These are phyloP conservation scores for Boletus vinaceobasis DNA, from an alignment of 768 basidiomycete genomes.

Conservation along the genomic window DNA sequence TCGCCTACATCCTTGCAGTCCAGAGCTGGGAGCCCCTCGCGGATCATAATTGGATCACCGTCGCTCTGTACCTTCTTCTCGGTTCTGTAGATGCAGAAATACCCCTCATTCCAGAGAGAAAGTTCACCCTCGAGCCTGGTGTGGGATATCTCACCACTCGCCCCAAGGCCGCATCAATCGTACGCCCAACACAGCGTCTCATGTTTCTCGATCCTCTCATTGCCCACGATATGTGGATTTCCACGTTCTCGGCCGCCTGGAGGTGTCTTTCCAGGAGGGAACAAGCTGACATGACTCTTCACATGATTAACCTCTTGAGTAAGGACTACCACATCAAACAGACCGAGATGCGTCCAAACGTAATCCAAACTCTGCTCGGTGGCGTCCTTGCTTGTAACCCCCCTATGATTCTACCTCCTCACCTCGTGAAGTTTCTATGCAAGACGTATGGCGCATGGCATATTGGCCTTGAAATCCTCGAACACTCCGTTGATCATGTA, in stretches of 20 bases:
- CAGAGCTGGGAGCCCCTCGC: constrained; percentile 94
- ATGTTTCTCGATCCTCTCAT: constrained; percentile 73
- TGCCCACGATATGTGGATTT: constrained; percentile 83
- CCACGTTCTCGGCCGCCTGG: constrained; percentile 86
- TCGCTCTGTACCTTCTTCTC: constrained; percentile 85
- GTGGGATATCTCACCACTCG: constrained; percentile 39
- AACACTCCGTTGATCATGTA: constrained; percentile 70
- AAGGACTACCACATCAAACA: constrained; percentile 93
- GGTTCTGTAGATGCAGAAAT: constrained; percentile 57
- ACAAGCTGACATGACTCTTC: constrained; percentile 83
- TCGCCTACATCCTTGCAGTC: constrained; percentile 87
- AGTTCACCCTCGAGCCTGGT: constrained; percentile 33
- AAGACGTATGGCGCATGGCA: constrained; percentile 98
- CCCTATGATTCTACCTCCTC: constrained; percentile 85
- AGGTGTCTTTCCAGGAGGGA: constrained; percentile 79
- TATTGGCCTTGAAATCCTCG: constrained; percentile 80
- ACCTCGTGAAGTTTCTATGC: constrained; percentile 92
- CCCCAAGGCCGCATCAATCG: constrained; percentile 48
- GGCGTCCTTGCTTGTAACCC: constrained; percentile 85
- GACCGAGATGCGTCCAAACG: constrained; percentile 84
- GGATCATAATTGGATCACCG: constrained; percentile 91
- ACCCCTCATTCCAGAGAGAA: constrained; percentile 41
- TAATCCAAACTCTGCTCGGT: constrained; percentile 85
- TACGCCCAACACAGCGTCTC: constrained; percentile 79
- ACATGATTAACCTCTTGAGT: constrained; percentile 85